A percentile compares a stretch with the other conserved stretches of the same genome.
Conservation (phyloP, 2,329 filamentous ascomycete species). For the Cryphonectria japonica region DNA sequence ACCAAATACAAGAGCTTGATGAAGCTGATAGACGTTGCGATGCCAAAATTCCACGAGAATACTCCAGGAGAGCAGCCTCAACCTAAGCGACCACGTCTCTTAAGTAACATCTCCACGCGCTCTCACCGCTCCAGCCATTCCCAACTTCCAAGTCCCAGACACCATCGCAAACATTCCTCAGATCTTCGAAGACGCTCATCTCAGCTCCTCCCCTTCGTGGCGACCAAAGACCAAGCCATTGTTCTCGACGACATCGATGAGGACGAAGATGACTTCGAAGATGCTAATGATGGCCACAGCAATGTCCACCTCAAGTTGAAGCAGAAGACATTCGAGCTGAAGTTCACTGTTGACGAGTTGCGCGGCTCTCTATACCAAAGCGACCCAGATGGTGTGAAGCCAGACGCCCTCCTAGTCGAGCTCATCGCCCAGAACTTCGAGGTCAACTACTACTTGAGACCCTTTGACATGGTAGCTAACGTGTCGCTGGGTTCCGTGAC, state of each 20-base stretch:
- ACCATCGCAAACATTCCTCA: slow-evolving; percentile 42
- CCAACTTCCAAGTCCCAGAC: slow-evolving; percentile 38
- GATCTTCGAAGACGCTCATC: slow-evolving; percentile 64
- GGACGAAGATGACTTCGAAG: slow-evolving; percentile 68
- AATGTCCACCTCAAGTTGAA: slow-evolving; percentile 70
- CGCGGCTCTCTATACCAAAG: slow-evolving; percentile 91
- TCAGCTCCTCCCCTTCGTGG: slow-evolving; percentile 68
- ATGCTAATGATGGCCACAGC: slow-evolving; percentile 62
- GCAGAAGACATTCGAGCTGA: slow-evolving; percentile 93
- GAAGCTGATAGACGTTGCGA: slow-evolving; percentile 92
- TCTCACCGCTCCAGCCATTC: slow-evolving; percentile 25
- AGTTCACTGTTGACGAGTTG: slow-evolving; percentile 91
- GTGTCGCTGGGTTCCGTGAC: slow-evolving; percentile 85
- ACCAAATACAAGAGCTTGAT: slow-evolving; percentile 97
- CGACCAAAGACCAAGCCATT: slow-evolving; percentile 69
- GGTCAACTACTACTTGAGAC: slow-evolving; percentile 83
- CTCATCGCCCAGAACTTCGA: slow-evolving; percentile 88
- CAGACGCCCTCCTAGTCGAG: slow-evolving; percentile 85
- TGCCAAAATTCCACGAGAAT: slow-evolving; percentile 72
- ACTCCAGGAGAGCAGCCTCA: slow-evolving; percentile 47
- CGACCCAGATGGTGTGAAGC: slow-evolving; percentile 74
- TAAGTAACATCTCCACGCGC: slow-evolving; percentile 49
- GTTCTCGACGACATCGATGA: slow-evolving; percentile 77
- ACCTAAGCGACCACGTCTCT: slow-evolving; percentile 49
- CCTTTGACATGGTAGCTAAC: slow-evolving; percentile 92